Conservation (phyloP, 139 green algal genomes). For the Penium margaritaceum region DNA sequence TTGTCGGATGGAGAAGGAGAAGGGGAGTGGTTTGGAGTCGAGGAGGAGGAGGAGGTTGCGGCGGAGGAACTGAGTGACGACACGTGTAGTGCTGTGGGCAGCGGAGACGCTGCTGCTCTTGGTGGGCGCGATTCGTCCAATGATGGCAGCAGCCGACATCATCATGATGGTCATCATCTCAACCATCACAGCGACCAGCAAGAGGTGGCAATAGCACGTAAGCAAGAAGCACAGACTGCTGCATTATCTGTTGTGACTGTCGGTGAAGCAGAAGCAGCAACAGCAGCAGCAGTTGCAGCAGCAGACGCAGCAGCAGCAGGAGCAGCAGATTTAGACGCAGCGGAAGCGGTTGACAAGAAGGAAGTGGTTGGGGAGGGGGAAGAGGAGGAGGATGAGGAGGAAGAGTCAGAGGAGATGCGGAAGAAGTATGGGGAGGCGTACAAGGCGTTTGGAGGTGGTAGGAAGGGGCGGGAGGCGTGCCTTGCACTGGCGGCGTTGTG, state of each 20-base stretch:
- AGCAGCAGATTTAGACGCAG: background rate
- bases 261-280: background rate
- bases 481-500: conserved; percentile 51
- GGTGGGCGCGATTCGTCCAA: too few relatives aligned
- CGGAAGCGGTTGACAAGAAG: conserved; percentile 2
- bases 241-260: background rate
- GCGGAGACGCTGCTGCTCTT: too few relatives aligned
- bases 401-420: conserved; percentile 3
- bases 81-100: conserved; percentile 1
- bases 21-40: conserved; percentile 5
- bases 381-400: background rate
- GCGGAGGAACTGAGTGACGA: background rate
- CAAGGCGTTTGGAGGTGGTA: conserved; percentile 60
- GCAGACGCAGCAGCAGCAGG: background rate
- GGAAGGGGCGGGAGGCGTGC: conserved; percentile 71
- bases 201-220: too few relatives aligned
- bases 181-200: too few relatives aligned
- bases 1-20: conserved; percentile 2
- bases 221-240: too few relatives aligned
- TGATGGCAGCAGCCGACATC: too few relatives aligned
- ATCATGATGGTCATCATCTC: too few relatives aligned
- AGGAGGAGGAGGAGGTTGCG: background rate
- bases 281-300: background rate
- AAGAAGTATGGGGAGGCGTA: conserved; percentile 37
- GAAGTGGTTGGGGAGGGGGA: background rate